Evolutionary conservation across 1,284 basidiomycete genomes (phyloP).

Genomic region (Fomitopsis betulina): DNA sequence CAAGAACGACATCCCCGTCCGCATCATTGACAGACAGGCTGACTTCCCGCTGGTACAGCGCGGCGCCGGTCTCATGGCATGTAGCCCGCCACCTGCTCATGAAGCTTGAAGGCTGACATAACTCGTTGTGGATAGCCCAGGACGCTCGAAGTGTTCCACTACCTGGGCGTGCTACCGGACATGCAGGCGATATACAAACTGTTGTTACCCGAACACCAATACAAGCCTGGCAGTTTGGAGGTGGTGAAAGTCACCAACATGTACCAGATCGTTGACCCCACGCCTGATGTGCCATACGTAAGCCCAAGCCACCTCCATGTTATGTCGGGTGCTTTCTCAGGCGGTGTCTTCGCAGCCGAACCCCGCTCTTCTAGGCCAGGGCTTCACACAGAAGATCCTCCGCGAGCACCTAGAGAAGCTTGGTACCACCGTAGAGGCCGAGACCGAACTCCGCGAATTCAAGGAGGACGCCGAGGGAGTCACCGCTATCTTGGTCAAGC

Average conservation of each 20-base stretch:
- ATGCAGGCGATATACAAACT: not conserved
- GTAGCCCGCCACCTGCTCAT: not conserved
- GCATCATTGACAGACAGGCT: not conserved
- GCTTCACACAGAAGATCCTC: conserved; percentile 24
- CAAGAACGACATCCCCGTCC: not conserved
- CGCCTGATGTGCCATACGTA: conserved; percentile 21
- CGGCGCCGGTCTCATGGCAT: not conserved
- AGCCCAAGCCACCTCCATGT: not conserved
- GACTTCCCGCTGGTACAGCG: not conserved
- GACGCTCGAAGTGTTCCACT: conserved; percentile 18
- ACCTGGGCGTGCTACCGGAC: conserved; percentile 17
- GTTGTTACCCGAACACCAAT: conserved; percentile 5
- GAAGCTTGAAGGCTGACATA: not conserved
- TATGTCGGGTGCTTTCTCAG: not conserved
- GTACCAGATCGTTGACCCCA: conserved; percentile 3
- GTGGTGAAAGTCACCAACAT: conserved; percentile 8
- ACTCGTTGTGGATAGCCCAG: conserved; percentile 11
- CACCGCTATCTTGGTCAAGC: conserved; percentile 11
- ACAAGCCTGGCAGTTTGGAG: conserved; percentile 15
- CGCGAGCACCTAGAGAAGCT: conserved; percentile 24
- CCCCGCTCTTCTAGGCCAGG: conserved; percentile 22
- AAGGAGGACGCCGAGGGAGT: conserved; percentile 24
- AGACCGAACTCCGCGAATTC: conserved; percentile 24
- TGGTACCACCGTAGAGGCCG: conserved; percentile 26
- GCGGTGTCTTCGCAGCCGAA: not conserved